These are phyloP conservation scores for Globisporangium canariense DNA, from an alignment of 352 stramenopile species.

Conservation along the genomic window DNA sequence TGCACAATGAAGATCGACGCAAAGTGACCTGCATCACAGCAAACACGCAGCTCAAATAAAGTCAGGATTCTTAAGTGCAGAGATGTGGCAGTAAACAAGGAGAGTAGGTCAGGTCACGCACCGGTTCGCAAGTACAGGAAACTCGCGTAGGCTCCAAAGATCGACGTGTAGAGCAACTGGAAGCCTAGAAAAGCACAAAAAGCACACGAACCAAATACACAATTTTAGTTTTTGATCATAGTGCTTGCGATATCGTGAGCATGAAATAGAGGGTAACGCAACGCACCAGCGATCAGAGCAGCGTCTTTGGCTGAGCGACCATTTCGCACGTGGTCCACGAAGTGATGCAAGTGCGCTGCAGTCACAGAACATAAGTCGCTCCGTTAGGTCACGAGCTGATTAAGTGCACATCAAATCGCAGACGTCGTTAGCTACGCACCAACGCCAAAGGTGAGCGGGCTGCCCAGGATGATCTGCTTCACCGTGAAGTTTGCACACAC, in stretches of 20 bases:
- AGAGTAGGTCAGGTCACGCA: conserved; percentile 13
- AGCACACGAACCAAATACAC: neutral
- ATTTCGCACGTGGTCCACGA: conserved; percentile 77
- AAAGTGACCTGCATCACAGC: conserved; percentile 64
- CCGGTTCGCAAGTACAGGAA: conserved; percentile 92
- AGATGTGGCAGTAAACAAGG: neutral
- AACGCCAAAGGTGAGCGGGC: conserved; percentile 93
- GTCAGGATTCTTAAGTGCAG: no score
- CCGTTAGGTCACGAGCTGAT: neutral
- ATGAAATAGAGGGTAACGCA: neutral
- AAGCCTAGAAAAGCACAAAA: conserved; percentile 47
- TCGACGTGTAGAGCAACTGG: conserved; percentile 94
- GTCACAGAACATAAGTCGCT: conserved; percentile 17
- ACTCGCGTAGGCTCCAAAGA: conserved; percentile 95
- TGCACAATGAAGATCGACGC: conserved; percentile 88
- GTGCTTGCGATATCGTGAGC: neutral
- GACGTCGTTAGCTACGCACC: conserved; percentile 47
- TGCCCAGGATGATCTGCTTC: conserved; percentile 82
- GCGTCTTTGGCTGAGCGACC: conserved; percentile 67
- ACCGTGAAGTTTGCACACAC: conserved; percentile 74
- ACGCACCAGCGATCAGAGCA: conserved; percentile 72
- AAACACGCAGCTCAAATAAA: neutral
- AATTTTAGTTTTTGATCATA: neutral
- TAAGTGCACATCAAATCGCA: neutral
- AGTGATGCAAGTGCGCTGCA: conserved; percentile 81